Evolutionary conservation across 305 asterid genomes (phyloP).

Genomic region (Fraxinus ornus): DNA sequence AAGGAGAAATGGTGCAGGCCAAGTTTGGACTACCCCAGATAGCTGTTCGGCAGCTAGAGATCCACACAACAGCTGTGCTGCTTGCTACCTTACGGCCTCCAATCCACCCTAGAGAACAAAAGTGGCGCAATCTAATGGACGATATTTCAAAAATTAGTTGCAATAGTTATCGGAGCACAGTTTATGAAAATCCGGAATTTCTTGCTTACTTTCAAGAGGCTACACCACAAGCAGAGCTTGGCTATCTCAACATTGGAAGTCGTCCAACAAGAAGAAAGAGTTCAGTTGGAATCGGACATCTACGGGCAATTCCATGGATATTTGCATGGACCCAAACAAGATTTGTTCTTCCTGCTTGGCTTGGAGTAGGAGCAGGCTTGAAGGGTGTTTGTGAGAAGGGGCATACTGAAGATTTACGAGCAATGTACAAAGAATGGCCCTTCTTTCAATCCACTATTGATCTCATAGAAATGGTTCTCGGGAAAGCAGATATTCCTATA

Average conservation of each 20-base stretch:
- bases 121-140: conserved; percentile 92
- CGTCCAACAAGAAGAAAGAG: conserved; percentile 86
- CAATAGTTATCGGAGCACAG: conserved; percentile 65
- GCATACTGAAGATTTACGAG: conserved; percentile 68
- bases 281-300: conserved; percentile 70
- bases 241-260: conserved; percentile 90
- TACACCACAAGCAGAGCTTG: conserved; percentile 96
- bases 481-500: conserved; percentile 82
- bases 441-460: conserved; percentile 93
- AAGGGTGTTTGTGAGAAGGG: conserved; percentile 84
- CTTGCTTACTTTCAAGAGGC: conserved; percentile 92
- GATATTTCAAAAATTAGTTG: conserved; percentile 87
- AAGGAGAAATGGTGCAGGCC: conserved; percentile 99
- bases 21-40: conserved; percentile 90
- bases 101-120: conserved; percentile 71
- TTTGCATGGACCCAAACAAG: conserved; percentile 99
- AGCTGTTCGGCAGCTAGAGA: conserved; percentile 91
- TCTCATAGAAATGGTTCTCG: conserved; percentile 93
- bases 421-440: conserved; percentile 95
- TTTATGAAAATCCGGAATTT: conserved; percentile 85
- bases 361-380: conserved; percentile 94
- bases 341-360: conserved; percentile 96
- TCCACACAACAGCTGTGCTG: conserved; percentile 91
- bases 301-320: conserved; percentile 93
- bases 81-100: conserved; percentile 94